Evolutionary conservation across 495 filamentous ascomycete genomes (phyloP), one percentile per base, ranked within the genome.

Genomic region (Pseudomonodictys pantanalensis): DNA sequence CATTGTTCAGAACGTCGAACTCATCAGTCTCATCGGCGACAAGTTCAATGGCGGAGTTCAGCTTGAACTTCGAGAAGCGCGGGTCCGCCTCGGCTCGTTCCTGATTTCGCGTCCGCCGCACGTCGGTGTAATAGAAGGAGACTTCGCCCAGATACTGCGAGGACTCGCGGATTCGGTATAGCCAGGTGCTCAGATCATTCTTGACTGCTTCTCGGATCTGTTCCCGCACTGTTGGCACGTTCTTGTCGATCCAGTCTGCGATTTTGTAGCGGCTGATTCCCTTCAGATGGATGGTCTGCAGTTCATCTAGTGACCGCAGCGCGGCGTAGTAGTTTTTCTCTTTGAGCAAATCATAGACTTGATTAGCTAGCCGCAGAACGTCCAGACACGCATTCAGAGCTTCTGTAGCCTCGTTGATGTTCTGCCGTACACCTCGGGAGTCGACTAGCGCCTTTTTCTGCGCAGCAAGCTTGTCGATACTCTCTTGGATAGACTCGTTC

Each of bases 321-420:
- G 93, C 95, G 18, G 86, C 90, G 71, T 99, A 97, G 68, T 97
- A 93, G 60, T 91, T 93, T 74, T 96, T 96, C 71, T 86, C 91
- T 18, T 81, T 82, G 25, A 97, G 77, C 41, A 99, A 74, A 44
- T 97, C 95, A 69, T 95, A 88, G 22, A 96, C 91, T 62, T 96
- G 89, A 67, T 99, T 99, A 54, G 95, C 91, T 12, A 95, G 82
- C 46, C 91, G 86, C 23, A 99, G 69, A 22, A 99, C 92, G 70
- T 95, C 92, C 48, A 97, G 75, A 59, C 92, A 97, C 67, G 93
- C 89, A 65, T 87, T 87, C 51, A 99, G 80, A 0, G 91, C 92
- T 70, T 89, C 80, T 7, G 85, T 88, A n/a, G 91, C 89, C 67
- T 97, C 92, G 56, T 93, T 88, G 55, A 97, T 96, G 60, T 97